Conservation (phyloP, 495 filamentous ascomycete species). For the Aspergillus funiculosus region DNA sequence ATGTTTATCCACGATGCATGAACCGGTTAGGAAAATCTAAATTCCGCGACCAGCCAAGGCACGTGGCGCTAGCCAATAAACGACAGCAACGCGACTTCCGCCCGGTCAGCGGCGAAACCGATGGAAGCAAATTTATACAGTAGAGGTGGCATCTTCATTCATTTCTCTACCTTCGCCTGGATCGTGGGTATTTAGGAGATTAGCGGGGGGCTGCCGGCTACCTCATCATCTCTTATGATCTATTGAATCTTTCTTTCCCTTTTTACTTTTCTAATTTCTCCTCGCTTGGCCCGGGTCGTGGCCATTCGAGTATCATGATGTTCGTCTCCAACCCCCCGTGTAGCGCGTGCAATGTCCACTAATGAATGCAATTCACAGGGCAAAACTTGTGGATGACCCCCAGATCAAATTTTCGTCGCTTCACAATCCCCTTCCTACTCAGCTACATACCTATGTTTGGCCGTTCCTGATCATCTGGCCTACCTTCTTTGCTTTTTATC, state of each 20-base stretch:
- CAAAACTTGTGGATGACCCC: constrained; percentile 80
- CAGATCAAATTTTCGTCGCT: constrained; percentile 85
- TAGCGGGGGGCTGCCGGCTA: constrained; percentile 5
- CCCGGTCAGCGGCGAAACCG: constrained; percentile 30
- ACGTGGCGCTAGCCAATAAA: constrained; percentile 24
- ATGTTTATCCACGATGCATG: too few species aligned
- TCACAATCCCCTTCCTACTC: constrained; percentile 77
- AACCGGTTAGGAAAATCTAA: constrained; percentile 18
- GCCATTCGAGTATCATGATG: constrained; percentile 38
- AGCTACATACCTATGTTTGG: constrained; percentile 83
- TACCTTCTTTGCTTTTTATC: constrained; percentile 77
- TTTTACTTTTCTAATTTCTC: constrained; percentile 8
- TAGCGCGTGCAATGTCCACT: constrained; percentile 18
- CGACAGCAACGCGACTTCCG: constrained; percentile 5
- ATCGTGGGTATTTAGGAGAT: background rate
- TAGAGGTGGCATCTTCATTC: constrained; percentile 42
- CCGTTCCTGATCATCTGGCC: constrained; percentile 91
- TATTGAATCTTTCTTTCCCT: constrained; percentile 19
- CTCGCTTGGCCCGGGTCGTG: constrained; percentile 31
- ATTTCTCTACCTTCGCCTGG: constrained; percentile 9
- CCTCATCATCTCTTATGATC: constrained; percentile 27
- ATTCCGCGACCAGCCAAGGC: constrained; percentile 15
- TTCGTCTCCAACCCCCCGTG: constrained; percentile 18
- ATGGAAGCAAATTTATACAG: constrained; percentile 32
- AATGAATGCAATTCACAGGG: constrained; percentile 34